Conservation (phyloP, 1,284 basidiomycete species). For the Trichosporon sp. region DNA sequence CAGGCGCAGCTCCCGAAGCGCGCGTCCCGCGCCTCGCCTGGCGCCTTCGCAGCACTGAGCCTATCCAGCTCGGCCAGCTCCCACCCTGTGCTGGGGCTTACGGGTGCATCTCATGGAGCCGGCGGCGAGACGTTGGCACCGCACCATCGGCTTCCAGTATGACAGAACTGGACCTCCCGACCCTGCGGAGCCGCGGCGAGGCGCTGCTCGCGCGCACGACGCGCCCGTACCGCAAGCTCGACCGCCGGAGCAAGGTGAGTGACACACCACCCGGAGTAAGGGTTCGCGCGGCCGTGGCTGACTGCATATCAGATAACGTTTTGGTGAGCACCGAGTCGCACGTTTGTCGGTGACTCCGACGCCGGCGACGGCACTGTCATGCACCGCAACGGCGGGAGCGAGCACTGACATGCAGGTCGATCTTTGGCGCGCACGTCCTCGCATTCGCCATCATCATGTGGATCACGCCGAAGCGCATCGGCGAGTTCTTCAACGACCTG, state of each 20-base stretch:
- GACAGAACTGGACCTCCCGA: constrained; percentile 2
- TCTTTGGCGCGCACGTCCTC: constrained; percentile 27
- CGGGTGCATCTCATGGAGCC: background rate
- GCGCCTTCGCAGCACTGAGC: background rate
- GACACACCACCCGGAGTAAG: background rate
- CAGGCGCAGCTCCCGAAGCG: background rate
- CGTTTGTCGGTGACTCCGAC: background rate
- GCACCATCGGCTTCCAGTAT: background rate
- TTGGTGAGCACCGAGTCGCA: constrained; percentile 22
- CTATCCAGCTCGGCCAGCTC: no score
- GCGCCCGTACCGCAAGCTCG: constrained; percentile 28
- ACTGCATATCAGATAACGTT: constrained; percentile 22
- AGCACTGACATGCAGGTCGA: constrained; percentile 17
- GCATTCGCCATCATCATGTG: constrained; percentile 32
- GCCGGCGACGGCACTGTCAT: background rate
- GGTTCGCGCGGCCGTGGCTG: background rate
- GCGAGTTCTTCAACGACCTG: constrained; percentile 40
- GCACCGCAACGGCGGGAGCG: background rate
- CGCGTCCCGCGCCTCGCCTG: background rate
- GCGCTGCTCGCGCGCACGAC: background rate
- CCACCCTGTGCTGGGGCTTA: background rate
- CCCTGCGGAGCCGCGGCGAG: constrained; percentile 4
- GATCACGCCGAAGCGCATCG: constrained; percentile 43
- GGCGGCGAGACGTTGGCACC: background rate
- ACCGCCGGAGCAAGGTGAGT: constrained; percentile 34